A percentile compares a stretch with the other conserved stretches of the same genome.
Conservation (phyloP, 495 filamentous ascomycete species). For the Thermochaetoides thermophila region DNA sequence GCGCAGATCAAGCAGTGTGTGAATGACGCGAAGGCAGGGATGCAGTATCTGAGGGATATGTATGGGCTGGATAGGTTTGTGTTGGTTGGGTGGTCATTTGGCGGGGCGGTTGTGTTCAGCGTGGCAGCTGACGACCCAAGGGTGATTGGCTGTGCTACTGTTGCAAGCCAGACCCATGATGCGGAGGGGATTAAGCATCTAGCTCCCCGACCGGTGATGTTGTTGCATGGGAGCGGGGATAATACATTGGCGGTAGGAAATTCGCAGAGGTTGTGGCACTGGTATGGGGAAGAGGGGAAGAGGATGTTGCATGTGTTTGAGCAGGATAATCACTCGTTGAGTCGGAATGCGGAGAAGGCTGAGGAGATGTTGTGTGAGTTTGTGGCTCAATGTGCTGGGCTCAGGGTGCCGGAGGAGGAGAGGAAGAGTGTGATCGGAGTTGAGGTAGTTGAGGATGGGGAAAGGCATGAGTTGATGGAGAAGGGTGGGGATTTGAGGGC, state of each 20-base stretch:
- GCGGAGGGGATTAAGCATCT: slow-evolving; percentile 15
- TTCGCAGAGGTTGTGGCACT: slow-evolving; percentile 22
- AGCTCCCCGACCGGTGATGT: slow-evolving; percentile 19
- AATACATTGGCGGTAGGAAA: slow-evolving; percentile 17
- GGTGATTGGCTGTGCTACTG: slow-evolving; percentile 25
- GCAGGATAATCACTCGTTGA: slow-evolving; percentile 28
- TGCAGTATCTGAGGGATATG: slow-evolving; percentile 23
- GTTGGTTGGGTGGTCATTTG: slow-evolving; percentile 33
- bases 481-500: slow-evolving; percentile 20
- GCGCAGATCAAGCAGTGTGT: slow-evolving; percentile 21
- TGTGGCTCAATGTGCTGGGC: slow-evolving; percentile 14
- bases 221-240: slow-evolving; percentile 28
- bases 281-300: slow-evolving; percentile 21
- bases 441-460: slow-evolving; percentile 16
- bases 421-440: slow-evolving; percentile 10
- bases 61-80: slow-evolving; percentile 24
- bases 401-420: slow-evolving; percentile 8
- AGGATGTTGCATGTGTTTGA: slow-evolving; percentile 27
- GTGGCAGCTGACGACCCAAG: slow-evolving; percentile 20
- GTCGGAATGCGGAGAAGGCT: slow-evolving; percentile 17
- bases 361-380: slow-evolving; percentile 27
- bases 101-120: slow-evolving; percentile 26
- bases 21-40: slow-evolving; percentile 22
- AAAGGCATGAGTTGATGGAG: slow-evolving; percentile 18
- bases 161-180: slow-evolving; percentile 21